Conservation (phyloP, 1,284 basidiomycete genomes). For the Sanghuangporus weigelae region DNA sequence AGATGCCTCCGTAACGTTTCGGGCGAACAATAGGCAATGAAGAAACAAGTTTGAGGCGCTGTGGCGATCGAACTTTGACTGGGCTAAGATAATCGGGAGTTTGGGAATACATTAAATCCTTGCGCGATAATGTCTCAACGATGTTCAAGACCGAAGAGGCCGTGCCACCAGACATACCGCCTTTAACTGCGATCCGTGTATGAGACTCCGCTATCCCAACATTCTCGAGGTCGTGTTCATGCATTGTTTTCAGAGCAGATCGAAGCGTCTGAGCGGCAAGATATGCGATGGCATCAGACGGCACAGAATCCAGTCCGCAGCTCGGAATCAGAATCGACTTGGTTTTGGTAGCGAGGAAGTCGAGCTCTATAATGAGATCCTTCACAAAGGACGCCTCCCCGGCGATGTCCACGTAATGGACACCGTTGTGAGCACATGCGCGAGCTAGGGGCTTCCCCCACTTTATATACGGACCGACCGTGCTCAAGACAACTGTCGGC, state of each 20-base stretch:
- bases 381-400: slow-evolving; percentile 52
- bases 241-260: slow-evolving; percentile 20
- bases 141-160: slow-evolving; percentile 46
- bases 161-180: slow-evolving; percentile 68
- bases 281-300: slow-evolving; percentile 60
- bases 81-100: slow-evolving; percentile 54
- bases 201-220: slow-evolving; percentile 35
- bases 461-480: slow-evolving; percentile 60
- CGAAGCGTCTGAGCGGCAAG: slow-evolving; percentile 45
- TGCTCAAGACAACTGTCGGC: slow-evolving; percentile 59
- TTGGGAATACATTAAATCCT: slow-evolving; percentile 28
- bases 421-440: slow-evolving; percentile 46
- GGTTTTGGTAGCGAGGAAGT: slow-evolving; percentile 61
- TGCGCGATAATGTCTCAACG: slow-evolving; percentile 44
- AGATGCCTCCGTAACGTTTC: not conserved
- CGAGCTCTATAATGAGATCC: slow-evolving; percentile 49
- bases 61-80: not conserved
- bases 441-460: slow-evolving; percentile 62
- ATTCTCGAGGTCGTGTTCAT: slow-evolving; percentile 14
- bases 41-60: not conserved
- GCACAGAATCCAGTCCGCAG: slow-evolving; percentile 70
- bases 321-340: slow-evolving; percentile 64
- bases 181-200: slow-evolving; percentile 45
- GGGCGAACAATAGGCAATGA: slow-evolving; percentile 2
- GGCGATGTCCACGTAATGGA: slow-evolving; percentile 62